Base-by-base conservation (phyloP, 768 basidiomycete species). In the Lactarius sanguifluus region DNA sequence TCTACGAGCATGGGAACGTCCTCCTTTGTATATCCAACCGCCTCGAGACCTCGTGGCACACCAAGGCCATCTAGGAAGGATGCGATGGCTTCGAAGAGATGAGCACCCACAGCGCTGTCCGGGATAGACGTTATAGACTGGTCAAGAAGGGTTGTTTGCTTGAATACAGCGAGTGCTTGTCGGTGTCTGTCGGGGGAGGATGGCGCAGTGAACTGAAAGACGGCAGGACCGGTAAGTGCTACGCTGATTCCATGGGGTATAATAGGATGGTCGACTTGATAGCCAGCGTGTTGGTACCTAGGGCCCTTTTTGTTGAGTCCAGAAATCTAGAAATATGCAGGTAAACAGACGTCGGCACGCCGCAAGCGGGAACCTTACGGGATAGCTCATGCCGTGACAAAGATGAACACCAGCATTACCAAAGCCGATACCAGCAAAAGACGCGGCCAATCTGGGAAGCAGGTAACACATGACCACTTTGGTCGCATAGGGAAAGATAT, bases 201-300 rank as follows among this genome's bases (percentile, higher is more conserved):
- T 8, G 96, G 95, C 0, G 96, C 91, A 9, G 96, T 98, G 77
- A 96, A 98, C 73, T 90, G 86, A 83, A 98, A 98, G 54, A 98
- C 96, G 70, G 96, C 90, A 34, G 94, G 94, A 12, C 92, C 94
- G 23, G 93, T 92, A 64, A 96, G 79, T 6, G 95, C 93, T 57
- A 96, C 94, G 70, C 92, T 91, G 73, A 96, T 81, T 57, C 95
- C 95, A 73, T 97, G 95, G 15, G 96, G 96, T 65, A 98, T 94
- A 69, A 98, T 94, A 8, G 96, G 95, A 59, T 85, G 81, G 69
- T 90, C 83, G n/a, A 87, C 87, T 23, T 83, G 79, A 78, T 98
- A 98, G 55, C 94, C 96, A 30, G 93, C 86, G 75, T 96, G 94
- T 74, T 91, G 86, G 77, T 92, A 98, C 74, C 92, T 90, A 1